phyloP scores from a whole-genome alignment of 305 asterid genomes.

The Solanum hybrid region DNA sequence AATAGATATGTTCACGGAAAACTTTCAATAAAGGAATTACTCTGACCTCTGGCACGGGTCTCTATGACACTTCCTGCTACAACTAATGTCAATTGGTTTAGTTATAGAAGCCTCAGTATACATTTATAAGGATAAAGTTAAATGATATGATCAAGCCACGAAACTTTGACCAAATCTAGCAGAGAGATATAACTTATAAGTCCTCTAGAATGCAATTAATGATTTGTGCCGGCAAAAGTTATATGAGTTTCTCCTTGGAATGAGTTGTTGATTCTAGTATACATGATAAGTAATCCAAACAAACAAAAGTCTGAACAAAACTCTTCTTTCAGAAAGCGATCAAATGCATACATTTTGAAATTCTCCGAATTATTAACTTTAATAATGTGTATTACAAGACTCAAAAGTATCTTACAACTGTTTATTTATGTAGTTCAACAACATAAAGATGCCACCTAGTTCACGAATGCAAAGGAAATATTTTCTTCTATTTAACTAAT shows the following conservation, averaged over 20 bases:
- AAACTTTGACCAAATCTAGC: neutral
- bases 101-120: neutral
- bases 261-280: neutral
- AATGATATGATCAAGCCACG: neutral
- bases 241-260: neutral
- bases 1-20: neutral
- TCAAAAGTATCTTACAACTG: neutral
- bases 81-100: neutral
- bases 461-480: neutral
- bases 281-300: neutral
- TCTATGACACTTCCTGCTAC: neutral
- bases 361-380: neutral
- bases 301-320: neutral
- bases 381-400: neutral
- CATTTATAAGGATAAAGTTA: neutral
- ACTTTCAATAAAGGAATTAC: neutral
- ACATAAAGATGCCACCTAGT: neutral
- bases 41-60: neutral
- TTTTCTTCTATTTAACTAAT: neutral
- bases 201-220: neutral
- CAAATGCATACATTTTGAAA: neutral
- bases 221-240: neutral
- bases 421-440: neutral
- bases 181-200: neutral
- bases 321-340: neutral